A percentile compares a stretch with the other conserved stretches of the same genome.
Evolutionary conservation across 768 basidiomycete species (phyloP).

Genomic region (Leucocoprinus sp.): DNA sequence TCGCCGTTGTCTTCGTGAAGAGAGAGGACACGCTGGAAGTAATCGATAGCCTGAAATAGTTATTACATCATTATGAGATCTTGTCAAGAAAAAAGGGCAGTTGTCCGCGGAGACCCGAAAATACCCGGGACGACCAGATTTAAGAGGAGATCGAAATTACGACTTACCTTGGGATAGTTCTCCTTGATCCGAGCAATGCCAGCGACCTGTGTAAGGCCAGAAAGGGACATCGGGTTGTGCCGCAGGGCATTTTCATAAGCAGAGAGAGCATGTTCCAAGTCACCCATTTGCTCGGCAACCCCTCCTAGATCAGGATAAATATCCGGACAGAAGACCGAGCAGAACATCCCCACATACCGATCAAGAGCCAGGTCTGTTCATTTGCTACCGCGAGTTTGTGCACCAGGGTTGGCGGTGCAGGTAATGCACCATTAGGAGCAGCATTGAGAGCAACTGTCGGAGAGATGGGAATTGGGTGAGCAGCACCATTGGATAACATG

Average conservation of each 20-base stretch:
- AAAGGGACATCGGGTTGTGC: conserved; percentile 87
- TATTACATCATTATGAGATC: conserved; percentile 31
- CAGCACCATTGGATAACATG: conserved; percentile 33
- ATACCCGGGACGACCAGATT: conserved; percentile 17
- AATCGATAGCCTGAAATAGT: conserved; percentile 79
- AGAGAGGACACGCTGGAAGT: conserved; percentile 86
- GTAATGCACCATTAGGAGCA: conserved; percentile 24
- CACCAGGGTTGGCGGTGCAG: conserved; percentile 39
- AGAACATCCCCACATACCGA: conserved; percentile 45
- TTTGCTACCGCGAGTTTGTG: conserved; percentile 80
- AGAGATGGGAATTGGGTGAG: conserved; percentile 34
- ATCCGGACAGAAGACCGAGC: conserved; percentile 7
- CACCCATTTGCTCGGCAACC: conserved; percentile 92
- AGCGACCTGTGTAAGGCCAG: conserved; percentile 89
- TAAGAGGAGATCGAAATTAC: conserved; percentile 12
- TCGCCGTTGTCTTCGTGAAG: conserved; percentile 96
- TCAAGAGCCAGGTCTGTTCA: conserved; percentile 92
- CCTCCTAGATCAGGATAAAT: conserved; percentile 48
- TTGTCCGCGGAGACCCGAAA: conserved; percentile 30
- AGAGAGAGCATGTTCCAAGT: conserved; percentile 84
- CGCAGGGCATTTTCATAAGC: conserved; percentile 95
- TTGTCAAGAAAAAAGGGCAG: conserved; percentile 22
- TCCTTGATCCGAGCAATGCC: conserved; percentile 96
- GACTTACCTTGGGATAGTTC: conserved; percentile 86
- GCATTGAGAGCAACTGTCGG: conserved; percentile 34